Evolutionary conservation across 768 basidiomycete species (phyloP).

Genomic region (Hirschioporus abietinus): DNA sequence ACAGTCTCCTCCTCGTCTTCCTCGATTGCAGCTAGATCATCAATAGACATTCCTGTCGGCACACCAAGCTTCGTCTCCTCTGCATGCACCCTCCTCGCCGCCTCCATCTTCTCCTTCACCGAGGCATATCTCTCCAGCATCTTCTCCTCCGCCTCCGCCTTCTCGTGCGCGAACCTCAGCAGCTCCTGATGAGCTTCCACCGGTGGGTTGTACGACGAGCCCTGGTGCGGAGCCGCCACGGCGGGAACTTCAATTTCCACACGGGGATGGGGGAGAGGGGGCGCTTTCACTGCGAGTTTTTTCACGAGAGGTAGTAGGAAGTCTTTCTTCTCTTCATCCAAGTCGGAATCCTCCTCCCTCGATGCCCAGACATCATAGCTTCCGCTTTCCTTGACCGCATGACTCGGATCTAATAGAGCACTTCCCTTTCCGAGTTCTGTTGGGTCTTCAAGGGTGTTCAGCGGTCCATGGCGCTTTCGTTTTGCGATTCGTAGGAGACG

Average conservation of each 20-base stretch:
- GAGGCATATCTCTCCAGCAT: constrained; percentile 49
- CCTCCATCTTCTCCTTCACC: constrained; percentile 50
- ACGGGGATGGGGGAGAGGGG: constrained; percentile 40
- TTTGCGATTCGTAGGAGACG: constrained; percentile 73
- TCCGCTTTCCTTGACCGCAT: constrained; percentile 65
- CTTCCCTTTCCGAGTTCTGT: constrained; percentile 63
- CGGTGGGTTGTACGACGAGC: constrained; percentile 87
- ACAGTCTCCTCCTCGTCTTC: constrained; percentile 24
- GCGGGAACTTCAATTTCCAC: constrained; percentile 58
- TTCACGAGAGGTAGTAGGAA: constrained; percentile 23
- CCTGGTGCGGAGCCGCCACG: constrained; percentile 67
- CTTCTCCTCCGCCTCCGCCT: constrained; percentile 54
- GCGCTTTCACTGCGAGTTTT: constrained; percentile 52
- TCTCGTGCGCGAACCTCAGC: constrained; percentile 57
- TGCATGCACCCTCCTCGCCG: constrained; percentile 32
- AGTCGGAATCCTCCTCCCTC: constrained; percentile 31
- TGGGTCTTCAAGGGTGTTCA: constrained; percentile 66
- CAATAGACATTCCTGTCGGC: constrained; percentile 63
- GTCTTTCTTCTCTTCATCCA: constrained; percentile 27
- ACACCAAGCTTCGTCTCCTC: constrained; percentile 30
- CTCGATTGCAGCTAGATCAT: constrained; percentile 38
- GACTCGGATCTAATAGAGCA: constrained; percentile 55
- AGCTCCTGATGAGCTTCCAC: constrained; percentile 68
- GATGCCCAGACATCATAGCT: constrained; percentile 59
- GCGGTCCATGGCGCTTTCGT: constrained; percentile 62